Evolutionary conservation across 2,329 filamentous ascomycete species (phyloP), one percentile per base, ranked within the genome.

Genomic region (Alternaria alternata): DNA sequence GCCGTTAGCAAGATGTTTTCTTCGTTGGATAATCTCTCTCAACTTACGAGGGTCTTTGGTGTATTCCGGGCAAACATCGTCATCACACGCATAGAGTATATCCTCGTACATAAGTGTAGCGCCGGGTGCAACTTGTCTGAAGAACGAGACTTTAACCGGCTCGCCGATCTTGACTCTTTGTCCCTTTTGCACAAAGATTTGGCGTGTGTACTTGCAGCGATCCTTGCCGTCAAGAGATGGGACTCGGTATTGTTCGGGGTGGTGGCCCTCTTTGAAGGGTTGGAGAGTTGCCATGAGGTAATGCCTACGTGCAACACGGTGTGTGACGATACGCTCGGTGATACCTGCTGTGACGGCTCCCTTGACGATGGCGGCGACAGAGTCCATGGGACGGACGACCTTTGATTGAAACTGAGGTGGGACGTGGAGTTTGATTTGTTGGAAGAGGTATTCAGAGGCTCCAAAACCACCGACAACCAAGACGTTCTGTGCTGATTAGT

Each of bases 51-150:
- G 94, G 87, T 99, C 95, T 80, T 98, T 99, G 69, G 94, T 98
- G 79, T 99, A 99, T 79, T 98, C 95, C 1, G 95, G 95, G 80
- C 94, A 98, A 53, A 97, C 92, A 78, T 99, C 95, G 67, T 98
- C 95, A 76, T 99, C 95, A 75, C 95, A 99, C 51, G 94, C 95
- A 79, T 97, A 98, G 59, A 98, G 81, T 54, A 98, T 94, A 82
- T 99, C 95, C 83, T 99, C 95, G 79, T 99, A 99, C 95, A 99
- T 98, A 71, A 99, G 88, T 1, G 94, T 98, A 34, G 95, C 95
- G 51, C 95, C 95, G 0, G 95, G 95, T 6, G 95, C 95, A 55
- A 99, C 95, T 79, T 98, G 95, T 79, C 95, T 87, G 89, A 99
- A 98, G 82, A 98, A 98, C 9, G 92, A 96, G 44, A 98, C 95